Base-by-base conservation (phyloP, 2,329 filamentous ascomycete genomes). In the Ampelomyces quisqualis region DNA sequence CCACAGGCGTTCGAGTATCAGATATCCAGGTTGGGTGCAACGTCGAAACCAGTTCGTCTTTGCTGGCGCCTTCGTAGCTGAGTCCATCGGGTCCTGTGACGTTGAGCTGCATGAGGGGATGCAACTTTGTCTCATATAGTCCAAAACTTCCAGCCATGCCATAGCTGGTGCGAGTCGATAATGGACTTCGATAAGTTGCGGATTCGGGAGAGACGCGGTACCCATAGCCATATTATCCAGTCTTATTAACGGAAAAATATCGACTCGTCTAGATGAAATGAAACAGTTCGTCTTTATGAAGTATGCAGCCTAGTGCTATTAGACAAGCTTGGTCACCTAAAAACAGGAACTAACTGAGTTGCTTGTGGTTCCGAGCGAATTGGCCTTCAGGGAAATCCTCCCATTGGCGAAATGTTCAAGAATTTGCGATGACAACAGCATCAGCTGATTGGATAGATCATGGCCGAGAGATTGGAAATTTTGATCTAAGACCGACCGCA, bases 401-500 rank as follows among this genome's bases (percentile, higher is more conserved):
- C 45, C 47, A 23, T 51, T 46, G 18, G 23, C 43, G 34, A 48
- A 51, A 33, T 51, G 45, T 19, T 45, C 41, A 29, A 48, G 43
- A 18, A 45, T 43, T 40, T 31, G 29, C 24, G 44, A 15, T 17
- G 40, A 48, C 18, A 51, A 38, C 34, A 47, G 38, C 9, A 45
- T 13, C 26, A 48, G 17, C 21, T 47, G 49, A 34, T 38, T 22
- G 20, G 45, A 45, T 3, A 19, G 30, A 31, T 45, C 40, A 28
- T 20, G 21, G 18, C 31, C 20, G 18, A 40, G 24, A 43, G 19
- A 42, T 18, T 32, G 2, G 23, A 34, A 40, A 18, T 42, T 36
- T 38, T 34, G 34, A 27, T 27, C 17, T 20, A 45, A 30, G 19
- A 43, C 29, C 26, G 47, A 45, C 18, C 34, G 24, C 28, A 51